Conservation (phyloP, 331 rosid genomes). For the Saraca asoca region DNA sequence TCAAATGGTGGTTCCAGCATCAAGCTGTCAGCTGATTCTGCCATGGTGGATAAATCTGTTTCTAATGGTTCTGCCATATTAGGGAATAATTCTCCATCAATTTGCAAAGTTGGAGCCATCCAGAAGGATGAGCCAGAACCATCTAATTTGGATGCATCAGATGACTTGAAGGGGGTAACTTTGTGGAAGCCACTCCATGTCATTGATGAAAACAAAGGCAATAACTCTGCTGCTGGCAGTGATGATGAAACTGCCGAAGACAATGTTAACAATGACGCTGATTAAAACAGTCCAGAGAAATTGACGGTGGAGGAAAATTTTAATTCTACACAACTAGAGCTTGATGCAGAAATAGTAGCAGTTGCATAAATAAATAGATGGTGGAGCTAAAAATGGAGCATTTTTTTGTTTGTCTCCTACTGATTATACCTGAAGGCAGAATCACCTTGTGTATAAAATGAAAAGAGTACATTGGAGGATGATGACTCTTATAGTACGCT, state of each 20-base stretch:
- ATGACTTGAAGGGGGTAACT: conserved; percentile 33
- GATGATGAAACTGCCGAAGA: too few relatives aligned
- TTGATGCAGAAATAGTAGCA: conserved; percentile 39
- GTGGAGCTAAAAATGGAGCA: conserved; percentile 27
- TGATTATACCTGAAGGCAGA: conserved; percentile 39
- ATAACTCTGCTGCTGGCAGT: conserved; percentile 28
- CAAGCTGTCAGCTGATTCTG: conserved; percentile 33
- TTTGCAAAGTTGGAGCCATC: conserved; percentile 37
- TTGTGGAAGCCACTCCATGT: conserved; percentile 41
- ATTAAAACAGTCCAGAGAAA: conserved; percentile 30
- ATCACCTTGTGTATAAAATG: conserved; percentile 52
- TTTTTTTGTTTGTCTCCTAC: conserved; percentile 25
- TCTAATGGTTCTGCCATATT: conserved; percentile 32
- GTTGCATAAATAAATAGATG: conserved; percentile 33
- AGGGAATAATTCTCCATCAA: conserved; percentile 30
- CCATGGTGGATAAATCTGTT: conserved; percentile 33
- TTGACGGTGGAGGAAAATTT: conserved; percentile 35
- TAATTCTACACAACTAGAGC: conserved; percentile 40
- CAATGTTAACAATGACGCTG: conserved; percentile 26
- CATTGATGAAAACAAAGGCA: conserved; percentile 40
- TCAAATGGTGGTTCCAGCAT: conserved; percentile 35
- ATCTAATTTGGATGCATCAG: conserved; percentile 34
- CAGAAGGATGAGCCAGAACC: conserved; percentile 40
- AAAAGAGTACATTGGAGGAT: too few relatives aligned
- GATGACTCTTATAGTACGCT: too few relatives aligned